Base-by-base conservation (phyloP, 495 filamentous ascomycete genomes). In the Penicillium canariense region DNA sequence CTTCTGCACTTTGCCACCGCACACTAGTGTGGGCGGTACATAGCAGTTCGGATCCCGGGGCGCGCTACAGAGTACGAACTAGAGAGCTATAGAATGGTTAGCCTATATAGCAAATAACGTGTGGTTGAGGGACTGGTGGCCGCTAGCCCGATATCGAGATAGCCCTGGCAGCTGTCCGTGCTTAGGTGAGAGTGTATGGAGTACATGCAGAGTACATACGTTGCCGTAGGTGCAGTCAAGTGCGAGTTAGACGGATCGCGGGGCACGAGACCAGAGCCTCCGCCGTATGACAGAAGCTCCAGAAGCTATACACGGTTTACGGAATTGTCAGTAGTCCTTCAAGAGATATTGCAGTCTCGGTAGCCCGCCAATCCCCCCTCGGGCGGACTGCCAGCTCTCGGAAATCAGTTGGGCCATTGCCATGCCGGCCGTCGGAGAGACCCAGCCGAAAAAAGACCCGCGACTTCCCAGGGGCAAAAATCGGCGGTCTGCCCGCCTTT, bases 71-170 rank as follows among this genome's bases (percentile, higher is more conserved):
- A n/a, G n/a, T n/a, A n/a, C n/a, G n/a, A n/a, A n/a, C n/a, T n/a
- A n/a, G n/a, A n/a, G n/a, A n/a, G n/a, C n/a, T n/a, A n/a, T n/a
- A n/a, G n/a, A n/a, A n/a, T n/a, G n/a, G n/a, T n/a, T n/a, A 30
- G 43, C 39, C 49, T 28, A 50, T 52, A 20, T 46, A 46, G 12
- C 15, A 32, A 38, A n/a, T n/a, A n/a, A n/a, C n/a, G n/a, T n/a
- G 17, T 39, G 50, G 27, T 15, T 35, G 36, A 30, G 15, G 22
- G 17, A 32, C 17, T 18, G 5, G n/a, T 44, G 40, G 18, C 30
- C 26, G 28, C 35, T 49, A 48, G 43, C 28, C 54, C 48, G 50
- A 58, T 51, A 50, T 49, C 47, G 47, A 50, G 38, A 34, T 49
- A 54, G 36, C 32, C 31, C 50, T 59, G 14, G 42, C 51, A 47